These are phyloP conservation scores for Hortiboletus flavorubellus DNA, from an alignment of 768 basidiomycete genomes.

Conservation along the genomic window DNA sequence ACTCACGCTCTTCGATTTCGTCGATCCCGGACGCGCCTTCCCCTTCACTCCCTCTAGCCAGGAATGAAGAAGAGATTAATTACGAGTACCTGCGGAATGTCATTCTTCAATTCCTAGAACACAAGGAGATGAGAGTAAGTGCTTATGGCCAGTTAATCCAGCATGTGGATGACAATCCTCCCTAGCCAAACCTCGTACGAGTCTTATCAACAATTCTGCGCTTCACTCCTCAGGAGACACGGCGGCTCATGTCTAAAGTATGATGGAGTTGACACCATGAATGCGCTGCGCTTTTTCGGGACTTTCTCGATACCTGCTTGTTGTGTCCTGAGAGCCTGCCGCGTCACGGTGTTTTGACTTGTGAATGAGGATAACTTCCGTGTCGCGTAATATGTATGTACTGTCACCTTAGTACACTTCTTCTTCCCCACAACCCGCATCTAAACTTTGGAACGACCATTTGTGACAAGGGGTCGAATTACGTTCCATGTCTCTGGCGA, in stretches of 20 bases:
- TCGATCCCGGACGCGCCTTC: slow-evolving; percentile 41
- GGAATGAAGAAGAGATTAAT: slow-evolving; percentile 88
- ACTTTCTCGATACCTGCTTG: slow-evolving; percentile 1
- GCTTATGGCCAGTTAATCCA: not conserved
- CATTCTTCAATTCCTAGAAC: slow-evolving; percentile 94
- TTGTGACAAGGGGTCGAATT: not conserved
- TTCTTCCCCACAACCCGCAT: not conserved
- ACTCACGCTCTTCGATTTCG: slow-evolving; percentile 38
- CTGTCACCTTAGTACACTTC: not conserved
- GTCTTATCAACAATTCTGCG: slow-evolving; percentile 90
- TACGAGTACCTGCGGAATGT: slow-evolving; percentile 95
- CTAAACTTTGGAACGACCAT: not conserved
- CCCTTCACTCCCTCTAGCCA: slow-evolving; percentile 28
- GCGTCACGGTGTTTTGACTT: not conserved
- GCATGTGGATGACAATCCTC: slow-evolving; percentile 5
- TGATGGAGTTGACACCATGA: slow-evolving; percentile 27
- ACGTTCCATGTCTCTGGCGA: slow-evolving; percentile 58
- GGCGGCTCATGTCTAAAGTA: slow-evolving; percentile 85
- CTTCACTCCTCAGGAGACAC: slow-evolving; percentile 94
- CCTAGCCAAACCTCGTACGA: slow-evolving; percentile 81
- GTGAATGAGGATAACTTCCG: not conserved
- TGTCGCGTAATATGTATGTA: too few species aligned
- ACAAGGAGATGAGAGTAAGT: slow-evolving; percentile 96
- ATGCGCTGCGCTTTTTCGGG: not conserved
- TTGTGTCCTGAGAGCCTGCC: not conserved